Evolutionary conservation across 1,284 basidiomycete genomes (phyloP).

Genomic region (Rhizoctonia solani): DNA sequence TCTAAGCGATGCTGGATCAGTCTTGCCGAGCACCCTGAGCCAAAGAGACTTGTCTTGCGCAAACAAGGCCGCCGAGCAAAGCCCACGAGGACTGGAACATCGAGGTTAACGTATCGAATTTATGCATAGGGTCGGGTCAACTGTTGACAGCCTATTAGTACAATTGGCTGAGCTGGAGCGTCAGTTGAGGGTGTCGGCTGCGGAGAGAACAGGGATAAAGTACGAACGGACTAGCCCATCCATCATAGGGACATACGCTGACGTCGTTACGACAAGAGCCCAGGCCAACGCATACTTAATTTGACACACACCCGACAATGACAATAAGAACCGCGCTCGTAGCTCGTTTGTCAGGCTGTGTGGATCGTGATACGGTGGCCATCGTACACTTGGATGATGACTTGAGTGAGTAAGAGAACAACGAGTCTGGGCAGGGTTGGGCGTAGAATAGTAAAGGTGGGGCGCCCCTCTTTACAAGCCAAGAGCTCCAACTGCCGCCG

Average conservation of each 20-base stretch:
- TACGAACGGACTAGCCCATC: slow-evolving; percentile 11
- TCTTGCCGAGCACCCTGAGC: slow-evolving; percentile 13
- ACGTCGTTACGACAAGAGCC: no score
- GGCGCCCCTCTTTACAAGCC: no score
- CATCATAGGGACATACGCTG: no score
- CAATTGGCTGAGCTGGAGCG: not conserved
- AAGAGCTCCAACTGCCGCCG: no score
- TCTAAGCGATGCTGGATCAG: not conserved
- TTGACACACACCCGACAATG: no score
- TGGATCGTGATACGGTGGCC: not conserved
- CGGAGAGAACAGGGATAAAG: slow-evolving; percentile 9
- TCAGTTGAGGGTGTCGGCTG: not conserved
- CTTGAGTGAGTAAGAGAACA: no score
- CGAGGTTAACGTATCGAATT: no score
- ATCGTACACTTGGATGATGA: no score
- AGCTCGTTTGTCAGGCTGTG: not conserved
- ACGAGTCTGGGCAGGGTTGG: no score
- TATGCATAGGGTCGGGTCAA: not conserved
- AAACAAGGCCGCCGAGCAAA: not conserved
- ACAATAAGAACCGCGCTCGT: not conserved
- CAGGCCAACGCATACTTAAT: no score
- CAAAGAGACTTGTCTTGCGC: slow-evolving; percentile 7
- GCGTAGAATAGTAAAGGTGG: no score
- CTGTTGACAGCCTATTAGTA: no score
- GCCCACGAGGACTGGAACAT: slow-evolving; percentile 21